Base-by-base conservation (phyloP, 192 early-diverging fungal species). In the Coemansia sp. region DNA sequence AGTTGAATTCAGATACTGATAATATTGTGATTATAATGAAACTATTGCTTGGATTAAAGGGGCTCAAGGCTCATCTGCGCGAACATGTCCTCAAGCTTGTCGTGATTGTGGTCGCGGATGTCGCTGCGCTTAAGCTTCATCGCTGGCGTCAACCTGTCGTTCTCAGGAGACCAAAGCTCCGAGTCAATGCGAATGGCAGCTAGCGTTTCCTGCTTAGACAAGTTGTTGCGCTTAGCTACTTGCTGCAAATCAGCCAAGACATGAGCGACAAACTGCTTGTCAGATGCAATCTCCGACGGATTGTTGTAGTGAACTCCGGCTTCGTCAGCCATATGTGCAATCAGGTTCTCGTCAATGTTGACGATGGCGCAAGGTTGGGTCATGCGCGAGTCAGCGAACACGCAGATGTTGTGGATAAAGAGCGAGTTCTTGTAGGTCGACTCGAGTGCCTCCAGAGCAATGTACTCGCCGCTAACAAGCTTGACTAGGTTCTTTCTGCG, bases 401-500 rank as follows among this genome's bases (percentile, higher is more conserved):
- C 83, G 64, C 89, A 90, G 46, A 94, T 90, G 74, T 95, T 95
- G 77, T 87, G 82, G 59, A 96, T 90, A 71, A 84, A 89, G 11
- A 86, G 60, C 39, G 86, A 89, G 56, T 87, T 86, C 83, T 94
- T 94, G 89, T 99, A 99, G 5, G 93, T 86, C 17, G 94, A 86
- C 74, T 98, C 97, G 39, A 98, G 86, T 68, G 94, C 93, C 74
- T 98, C 97, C 25, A 98, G 77, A 6, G 97, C 97, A 83, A 98
- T 91, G 77, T 93, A 94, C 75, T 97, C 96, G 67, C 94, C 96
- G 69, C 91, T 87, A 12, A 88, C 83, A 57, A 96, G 82, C 70
- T 97, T 98, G 73, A 98, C 91, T 39, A 98, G 86, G 73, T 97
- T 98, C 90, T 97, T 98, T 67, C 89, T 93, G 59, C 96, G 88